Conservation (phyloP, 768 basidiomycete species). For the Tulasnella sp. region DNA sequence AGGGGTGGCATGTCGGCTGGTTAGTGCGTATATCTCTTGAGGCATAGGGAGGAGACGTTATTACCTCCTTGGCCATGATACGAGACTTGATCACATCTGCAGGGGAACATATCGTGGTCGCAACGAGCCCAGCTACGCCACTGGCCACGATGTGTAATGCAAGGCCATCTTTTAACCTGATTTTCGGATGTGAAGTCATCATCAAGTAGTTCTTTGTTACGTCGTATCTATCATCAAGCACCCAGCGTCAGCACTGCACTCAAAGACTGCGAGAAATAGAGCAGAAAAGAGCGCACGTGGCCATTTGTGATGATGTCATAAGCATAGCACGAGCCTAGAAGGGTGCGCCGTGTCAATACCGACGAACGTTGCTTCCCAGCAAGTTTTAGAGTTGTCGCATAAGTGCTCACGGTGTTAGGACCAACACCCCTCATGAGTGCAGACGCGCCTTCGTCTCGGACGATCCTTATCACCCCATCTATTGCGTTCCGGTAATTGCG, state of each 20-base stretch:
- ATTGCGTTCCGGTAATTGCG: conserved; percentile 14
- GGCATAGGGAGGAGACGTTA: background rate
- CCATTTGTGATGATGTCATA: conserved; percentile 18
- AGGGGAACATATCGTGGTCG: conserved; percentile 17
- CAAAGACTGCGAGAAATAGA: background rate
- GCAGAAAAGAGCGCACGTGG: conserved; percentile 5
- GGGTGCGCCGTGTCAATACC: background rate
- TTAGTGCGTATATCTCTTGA: background rate
- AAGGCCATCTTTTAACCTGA: conserved; percentile 15
- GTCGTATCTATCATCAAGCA: conserved; percentile 1
- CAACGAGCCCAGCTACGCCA: conserved; percentile 12
- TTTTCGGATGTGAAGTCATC: conserved; percentile 1
- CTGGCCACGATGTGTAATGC: conserved; percentile 15
- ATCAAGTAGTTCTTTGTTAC: conserved; percentile 12
- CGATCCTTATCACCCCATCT: conserved; percentile 18
- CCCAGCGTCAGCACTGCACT: background rate
- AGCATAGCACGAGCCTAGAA: conserved; percentile 17
- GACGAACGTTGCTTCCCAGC: background rate
- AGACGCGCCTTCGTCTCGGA: conserved; percentile 14
- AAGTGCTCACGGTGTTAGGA: conserved; percentile 16
- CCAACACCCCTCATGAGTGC: conserved; percentile 13
- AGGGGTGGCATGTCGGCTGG: background rate
- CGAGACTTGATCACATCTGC: conserved; percentile 19
- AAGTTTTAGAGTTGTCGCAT: too few relatives aligned
- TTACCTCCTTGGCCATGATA: conserved; percentile 16